Evolutionary conservation across 169 alveolate species (phyloP).

Genomic region (Plasmodium vinckei): DNA sequence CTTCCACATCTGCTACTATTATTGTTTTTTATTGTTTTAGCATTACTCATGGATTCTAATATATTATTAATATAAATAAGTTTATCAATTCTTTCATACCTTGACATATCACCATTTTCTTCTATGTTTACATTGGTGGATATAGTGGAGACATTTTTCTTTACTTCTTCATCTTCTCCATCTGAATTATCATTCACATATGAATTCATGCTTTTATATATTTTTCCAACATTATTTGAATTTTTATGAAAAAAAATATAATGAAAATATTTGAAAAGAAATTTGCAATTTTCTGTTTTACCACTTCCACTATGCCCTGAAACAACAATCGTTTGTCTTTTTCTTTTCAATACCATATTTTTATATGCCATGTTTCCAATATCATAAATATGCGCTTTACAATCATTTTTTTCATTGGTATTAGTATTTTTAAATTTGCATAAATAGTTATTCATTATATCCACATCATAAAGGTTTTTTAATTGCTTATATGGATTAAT

Average conservation of each 20-base stretch:
- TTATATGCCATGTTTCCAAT: constrained; percentile 79
- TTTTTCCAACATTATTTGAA: not conserved
- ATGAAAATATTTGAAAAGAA: constrained; percentile 86
- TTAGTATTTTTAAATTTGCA: constrained; percentile 41
- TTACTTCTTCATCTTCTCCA: constrained; percentile 6
- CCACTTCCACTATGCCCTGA: constrained; percentile 99
- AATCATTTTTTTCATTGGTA: constrained; percentile 30
- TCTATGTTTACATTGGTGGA: not conserved
- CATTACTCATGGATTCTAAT: constrained; percentile 98
- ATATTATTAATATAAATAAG: constrained; percentile 85
- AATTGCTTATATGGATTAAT: constrained; percentile 88
- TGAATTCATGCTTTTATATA: constrained; percentile 17
- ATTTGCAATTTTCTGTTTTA: constrained; percentile 98
- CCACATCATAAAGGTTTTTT: constrained; percentile 80
- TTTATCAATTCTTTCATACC: constrained; percentile 45
- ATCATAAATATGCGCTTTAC: constrained; percentile 79
- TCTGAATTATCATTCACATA: constrained; percentile 33
- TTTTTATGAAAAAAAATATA: constrained; percentile 77
- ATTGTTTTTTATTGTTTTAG: constrained; percentile 97
- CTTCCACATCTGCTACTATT: constrained; percentile 99
- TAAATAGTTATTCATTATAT: constrained; percentile 77
- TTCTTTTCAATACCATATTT: constrained; percentile 74
- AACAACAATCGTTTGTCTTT: constrained; percentile 95
- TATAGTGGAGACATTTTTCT: not conserved
- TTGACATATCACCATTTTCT: not conserved